Evolutionary conservation across 1,284 basidiomycete species (phyloP).

Genomic region (Flammula alnicola): DNA sequence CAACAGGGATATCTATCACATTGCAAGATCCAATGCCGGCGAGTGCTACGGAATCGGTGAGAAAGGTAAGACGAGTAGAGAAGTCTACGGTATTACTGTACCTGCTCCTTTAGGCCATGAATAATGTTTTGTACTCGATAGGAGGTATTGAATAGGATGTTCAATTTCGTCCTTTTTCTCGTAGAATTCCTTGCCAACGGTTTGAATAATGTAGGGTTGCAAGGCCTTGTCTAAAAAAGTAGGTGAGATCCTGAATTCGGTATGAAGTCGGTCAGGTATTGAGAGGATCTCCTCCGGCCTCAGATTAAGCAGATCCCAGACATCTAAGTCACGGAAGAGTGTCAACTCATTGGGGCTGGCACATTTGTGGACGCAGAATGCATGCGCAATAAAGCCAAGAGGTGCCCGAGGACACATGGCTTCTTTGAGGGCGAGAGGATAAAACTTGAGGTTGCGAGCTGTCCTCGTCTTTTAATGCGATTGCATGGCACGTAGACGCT

Average conservation of each 20-base stretch:
- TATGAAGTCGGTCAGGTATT: constrained; percentile 26
- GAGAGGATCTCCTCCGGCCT: constrained; percentile 20
- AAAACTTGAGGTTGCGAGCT: constrained; percentile 36
- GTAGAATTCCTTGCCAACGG: constrained; percentile 35
- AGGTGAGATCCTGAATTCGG: constrained; percentile 26
- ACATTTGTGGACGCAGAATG: constrained; percentile 21
- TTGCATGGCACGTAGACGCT: not conserved
- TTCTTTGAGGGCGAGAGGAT: constrained; percentile 26
- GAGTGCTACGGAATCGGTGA: constrained; percentile 35
- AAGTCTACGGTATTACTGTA: constrained; percentile 25
- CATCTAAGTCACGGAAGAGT: constrained; percentile 21
- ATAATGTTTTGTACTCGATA: constrained; percentile 46
- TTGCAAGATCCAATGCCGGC: constrained; percentile 47
- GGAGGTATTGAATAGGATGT: constrained; percentile 20
- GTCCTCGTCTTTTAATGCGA: not conserved
- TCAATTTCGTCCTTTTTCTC: constrained; percentile 3
- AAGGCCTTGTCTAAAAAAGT: constrained; percentile 22
- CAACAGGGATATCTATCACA: constrained; percentile 41
- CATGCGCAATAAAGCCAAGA: constrained; percentile 24
- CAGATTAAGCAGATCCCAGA: constrained; percentile 35
- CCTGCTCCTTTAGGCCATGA: constrained; percentile 54
- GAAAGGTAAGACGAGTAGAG: not conserved
- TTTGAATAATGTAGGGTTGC: constrained; percentile 39
- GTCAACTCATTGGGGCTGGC: not conserved
- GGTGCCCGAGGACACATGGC: constrained; percentile 19